Evolutionary conservation across 148 eudicot genomes (phyloP), one percentile per base, ranked within the genome.

Genomic region (Euryodendron excelsum): DNA sequence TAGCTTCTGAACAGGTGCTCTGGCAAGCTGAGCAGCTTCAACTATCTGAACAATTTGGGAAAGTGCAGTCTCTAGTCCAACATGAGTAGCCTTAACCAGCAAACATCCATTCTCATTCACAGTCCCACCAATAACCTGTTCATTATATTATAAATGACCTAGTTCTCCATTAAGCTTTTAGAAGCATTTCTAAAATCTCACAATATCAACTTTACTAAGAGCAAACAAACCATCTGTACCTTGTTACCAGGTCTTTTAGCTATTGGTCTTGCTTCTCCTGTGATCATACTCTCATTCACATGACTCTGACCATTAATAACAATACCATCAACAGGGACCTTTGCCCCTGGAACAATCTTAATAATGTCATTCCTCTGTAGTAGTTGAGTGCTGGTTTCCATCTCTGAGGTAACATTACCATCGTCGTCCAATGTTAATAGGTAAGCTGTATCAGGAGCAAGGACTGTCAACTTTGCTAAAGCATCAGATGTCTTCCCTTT

Each of bases 401-500:
- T 80, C 87, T 96, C 99, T 10, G 97, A 90, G 10, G 82, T 72
- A 48, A 93, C 80, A 84, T 89, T 91, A 80, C 98, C 97, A 81
- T 90, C 90, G 82, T 13, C 80, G 78, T 89, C 97, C 72, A 90
- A 48, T 6, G 87, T 85, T 75, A 96, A 83, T 74, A 96, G 80
- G 80, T 86, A 77, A 68, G 99, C 98, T 33, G 92, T 87, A 69
- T 96, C 98, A 59, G 99, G 99, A 69, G 99, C 93, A 77, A 96
- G 92, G 79, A 89, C 92, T 69, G 90, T 89, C 88, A 96, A 76
- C 86, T 96, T 96, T 59, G 97, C 91, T 82, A 96, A 85, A 82
- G 98, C 98, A 87, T 93, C 95, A 48, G 99, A 96, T 65, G 99
- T 96, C 87, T 90, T 96, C 78, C 99, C 99, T 88, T 90, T 96